phyloP scores from a whole-genome alignment of 2,329 filamentous ascomycete genomes.

The Uncinocarpus reesii region DNA sequence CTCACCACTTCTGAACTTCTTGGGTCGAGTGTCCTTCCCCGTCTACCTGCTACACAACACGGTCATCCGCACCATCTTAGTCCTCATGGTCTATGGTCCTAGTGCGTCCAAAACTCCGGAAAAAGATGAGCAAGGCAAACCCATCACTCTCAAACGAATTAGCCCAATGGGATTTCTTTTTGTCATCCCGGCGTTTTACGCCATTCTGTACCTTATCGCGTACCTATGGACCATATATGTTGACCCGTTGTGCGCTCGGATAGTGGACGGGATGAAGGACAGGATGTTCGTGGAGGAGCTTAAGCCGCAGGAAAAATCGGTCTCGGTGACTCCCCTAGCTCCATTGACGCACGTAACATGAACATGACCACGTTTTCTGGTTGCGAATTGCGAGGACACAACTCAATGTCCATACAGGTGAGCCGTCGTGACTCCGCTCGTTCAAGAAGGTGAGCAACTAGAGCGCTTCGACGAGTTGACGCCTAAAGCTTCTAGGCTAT shows the following conservation, averaged over 20 bases:
- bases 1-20: conserved; percentile 21
- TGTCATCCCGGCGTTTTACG: conserved; percentile 17
- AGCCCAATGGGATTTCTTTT: conserved; percentile 15
- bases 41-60: conserved; percentile 25
- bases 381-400: too few species aligned
- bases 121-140: conserved; percentile 15
- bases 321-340: too few species aligned
- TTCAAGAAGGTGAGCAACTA: too few species aligned
- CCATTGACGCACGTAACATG: conserved; percentile 12
- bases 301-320: conserved; percentile 16
- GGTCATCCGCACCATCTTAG: conserved; percentile 22
- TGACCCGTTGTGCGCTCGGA: conserved; percentile 16
- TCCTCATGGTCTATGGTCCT: conserved; percentile 21
- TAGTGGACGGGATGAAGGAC: conserved; percentile 16
- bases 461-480: too few species aligned
- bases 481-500: too few species aligned
- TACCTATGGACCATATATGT: conserved; percentile 17
- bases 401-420: too few species aligned
- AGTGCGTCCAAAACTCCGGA: conserved; percentile 7
- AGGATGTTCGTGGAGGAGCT: conserved; percentile 17
- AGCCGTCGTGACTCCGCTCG: too few species aligned
- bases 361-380: too few species aligned
- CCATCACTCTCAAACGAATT: conserved; percentile 4
- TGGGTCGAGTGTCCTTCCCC: conserved; percentile 23
- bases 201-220: conserved; percentile 14